Evolutionary conservation across 176 grass and related monocot genomes (phyloP).

Genomic region (Oryza nivara): DNA sequence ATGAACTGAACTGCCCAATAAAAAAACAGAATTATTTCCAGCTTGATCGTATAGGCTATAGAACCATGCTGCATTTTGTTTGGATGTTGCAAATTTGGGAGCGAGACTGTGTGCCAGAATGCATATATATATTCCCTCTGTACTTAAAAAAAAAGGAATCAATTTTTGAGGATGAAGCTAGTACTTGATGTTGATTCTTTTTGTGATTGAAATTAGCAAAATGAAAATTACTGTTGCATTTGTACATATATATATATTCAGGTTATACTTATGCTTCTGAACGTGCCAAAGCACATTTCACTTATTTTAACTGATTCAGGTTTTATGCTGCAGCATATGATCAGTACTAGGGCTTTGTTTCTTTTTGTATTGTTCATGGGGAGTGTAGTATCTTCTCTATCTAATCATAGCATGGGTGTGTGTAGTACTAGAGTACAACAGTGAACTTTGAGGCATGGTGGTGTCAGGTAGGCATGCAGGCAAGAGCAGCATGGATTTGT

Average conservation of each 20-base stretch:
- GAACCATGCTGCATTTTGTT: not conserved
- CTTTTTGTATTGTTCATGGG: not conserved
- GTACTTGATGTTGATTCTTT: no score
- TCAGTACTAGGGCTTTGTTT: not conserved
- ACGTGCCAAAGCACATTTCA: not conserved
- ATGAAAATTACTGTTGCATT: not conserved
- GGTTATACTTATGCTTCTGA: not conserved
- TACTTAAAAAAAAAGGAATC: no score
- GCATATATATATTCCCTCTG: no score
- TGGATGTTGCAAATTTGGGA: no score
- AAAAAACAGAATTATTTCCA: not conserved
- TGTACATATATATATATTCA: not conserved
- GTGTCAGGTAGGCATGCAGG: not conserved
- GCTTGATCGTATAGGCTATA: no score
- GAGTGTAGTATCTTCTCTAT: not conserved
- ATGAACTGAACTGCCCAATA: conserved; percentile 10
- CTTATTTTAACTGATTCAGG: not conserved
- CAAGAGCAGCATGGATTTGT: not conserved
- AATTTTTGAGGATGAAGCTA: no score
- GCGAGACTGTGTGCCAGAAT: no score
- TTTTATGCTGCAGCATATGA: not conserved
- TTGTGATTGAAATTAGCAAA: no score
- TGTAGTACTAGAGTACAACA: not conserved
- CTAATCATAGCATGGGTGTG: not conserved
- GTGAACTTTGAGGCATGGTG: conserved; percentile 1